A percentile compares a stretch with the other conserved stretches of the same genome.
phyloP scores from a whole-genome alignment of 768 basidiomycete species.

The Chalciporus piperatus region DNA sequence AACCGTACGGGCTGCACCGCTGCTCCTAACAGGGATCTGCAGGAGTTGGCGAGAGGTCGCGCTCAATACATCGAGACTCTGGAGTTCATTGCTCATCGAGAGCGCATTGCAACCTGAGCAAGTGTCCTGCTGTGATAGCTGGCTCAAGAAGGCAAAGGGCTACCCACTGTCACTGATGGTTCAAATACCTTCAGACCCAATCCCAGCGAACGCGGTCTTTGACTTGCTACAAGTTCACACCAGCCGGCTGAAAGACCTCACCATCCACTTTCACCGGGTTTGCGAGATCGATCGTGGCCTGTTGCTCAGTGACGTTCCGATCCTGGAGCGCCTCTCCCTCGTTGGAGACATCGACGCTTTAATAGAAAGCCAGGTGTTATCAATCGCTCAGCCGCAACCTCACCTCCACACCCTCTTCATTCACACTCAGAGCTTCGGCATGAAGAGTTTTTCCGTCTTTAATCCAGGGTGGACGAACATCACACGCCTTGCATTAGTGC shows the following conservation, averaged over 20 bases:
- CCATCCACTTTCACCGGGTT: not conserved
- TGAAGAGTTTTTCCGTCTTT: slow-evolving; percentile 7
- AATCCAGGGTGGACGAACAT: slow-evolving; percentile 15
- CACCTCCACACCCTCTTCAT: slow-evolving; percentile 9
- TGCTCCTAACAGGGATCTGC: slow-evolving; percentile 41
- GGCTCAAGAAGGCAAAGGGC: slow-evolving; percentile 15
- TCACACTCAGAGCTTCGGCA: not conserved
- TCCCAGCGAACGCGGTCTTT: slow-evolving; percentile 3
- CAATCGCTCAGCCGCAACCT: no score
- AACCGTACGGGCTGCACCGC: slow-evolving; percentile 27
- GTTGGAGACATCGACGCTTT: not conserved
- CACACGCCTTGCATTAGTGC: slow-evolving; percentile 6
- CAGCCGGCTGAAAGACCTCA: slow-evolving; percentile 7
- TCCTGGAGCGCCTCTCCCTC: slow-evolving; percentile 15
- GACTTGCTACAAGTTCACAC: slow-evolving; percentile 19
- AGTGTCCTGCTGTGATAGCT: slow-evolving; percentile 12
- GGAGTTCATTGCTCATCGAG: slow-evolving; percentile 39
- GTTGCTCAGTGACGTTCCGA: slow-evolving; percentile 16
- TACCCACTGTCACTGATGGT: slow-evolving; percentile 23
- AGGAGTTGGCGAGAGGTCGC: slow-evolving; percentile 41
- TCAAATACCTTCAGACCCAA: not conserved
- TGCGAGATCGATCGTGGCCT: not conserved
- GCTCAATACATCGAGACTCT: slow-evolving; percentile 40
- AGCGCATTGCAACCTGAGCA: not conserved
- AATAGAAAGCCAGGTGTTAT: not conserved